Percentiles rank a stretch among this genome's conserved stretches.
phyloP scores from a whole-genome alignment of 768 basidiomycete species.

The Agaricus subrufescens region DNA sequence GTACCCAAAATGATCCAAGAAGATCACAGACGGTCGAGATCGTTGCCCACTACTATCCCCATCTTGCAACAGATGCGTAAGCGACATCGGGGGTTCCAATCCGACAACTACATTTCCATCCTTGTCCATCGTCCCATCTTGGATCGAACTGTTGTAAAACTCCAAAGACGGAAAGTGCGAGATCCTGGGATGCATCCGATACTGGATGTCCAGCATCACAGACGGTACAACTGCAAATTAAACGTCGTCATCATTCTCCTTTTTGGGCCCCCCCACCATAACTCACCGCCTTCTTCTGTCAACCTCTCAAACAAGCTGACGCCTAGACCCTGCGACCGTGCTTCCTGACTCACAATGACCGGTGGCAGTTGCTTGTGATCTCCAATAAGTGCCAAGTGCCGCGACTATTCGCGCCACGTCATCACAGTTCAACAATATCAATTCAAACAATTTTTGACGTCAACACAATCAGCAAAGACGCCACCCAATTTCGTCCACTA shows the following conservation, averaged over 20 bases:
- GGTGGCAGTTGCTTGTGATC: slow-evolving; percentile 96
- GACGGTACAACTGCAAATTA: slow-evolving; percentile 66
- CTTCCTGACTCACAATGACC: slow-evolving; percentile 75
- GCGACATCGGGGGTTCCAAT: slow-evolving; percentile 59
- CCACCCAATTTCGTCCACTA: neutral
- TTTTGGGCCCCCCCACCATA: neutral
- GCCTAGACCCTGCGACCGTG: slow-evolving; percentile 66
- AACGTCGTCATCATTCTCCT: neutral
- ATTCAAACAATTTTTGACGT: neutral
- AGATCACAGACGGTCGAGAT: slow-evolving; percentile 60
- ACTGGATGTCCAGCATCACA: slow-evolving; percentile 92
- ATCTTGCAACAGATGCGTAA: slow-evolving; percentile 32
- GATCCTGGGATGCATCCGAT: slow-evolving; percentile 92
- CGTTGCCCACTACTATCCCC: slow-evolving; percentile 19
- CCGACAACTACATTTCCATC: slow-evolving; percentile 41
- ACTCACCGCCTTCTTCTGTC: slow-evolving; percentile 75
- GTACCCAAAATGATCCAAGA: slow-evolving; percentile 71
- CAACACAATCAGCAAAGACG: neutral
- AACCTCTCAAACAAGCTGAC: slow-evolving; percentile 87
- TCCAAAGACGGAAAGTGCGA: slow-evolving; percentile 81
- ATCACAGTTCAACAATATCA: neutral
- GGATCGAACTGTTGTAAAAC: slow-evolving; percentile 70
- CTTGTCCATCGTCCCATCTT: slow-evolving; percentile 70
- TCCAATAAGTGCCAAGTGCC: slow-evolving; percentile 86
- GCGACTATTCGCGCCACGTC: slow-evolving; percentile 42